Base-by-base conservation (phyloP, 768 basidiomycete species). In the Clavulina sp. region DNA sequence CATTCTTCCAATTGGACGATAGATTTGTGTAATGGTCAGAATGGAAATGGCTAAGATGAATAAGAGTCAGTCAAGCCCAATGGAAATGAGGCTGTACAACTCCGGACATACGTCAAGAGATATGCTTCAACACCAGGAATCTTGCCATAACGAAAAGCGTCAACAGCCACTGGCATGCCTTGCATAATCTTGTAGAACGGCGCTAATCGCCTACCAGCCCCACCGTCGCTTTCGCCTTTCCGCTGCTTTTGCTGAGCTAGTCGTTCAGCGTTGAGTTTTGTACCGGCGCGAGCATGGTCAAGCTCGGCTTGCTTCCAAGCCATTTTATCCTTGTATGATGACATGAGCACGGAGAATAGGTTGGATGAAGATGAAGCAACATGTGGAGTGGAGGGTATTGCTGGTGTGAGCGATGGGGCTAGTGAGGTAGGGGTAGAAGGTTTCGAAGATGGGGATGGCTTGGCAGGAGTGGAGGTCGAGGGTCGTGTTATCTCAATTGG, bases 121-220 rank as follows among this genome's bases (percentile, higher is more conserved):
- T 96, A 96, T 0, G 91, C 85, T 28, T 77, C 84, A 24, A 97
- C 76, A 6, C 77, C 79, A 4, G 92, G 91, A 47, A 99, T 91
- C 26, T 73, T 70, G 4, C 93, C 95, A 62, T 96, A 99, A 33
- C 81, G 76, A 66, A 99, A 99, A 1, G 92, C 95, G 61, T 99
- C 95, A 0, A 99, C 95, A 16, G 93, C 89, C 24, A 99, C 84
- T 5, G 92, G 89, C 91, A 97, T 95, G 1, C 95, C 93, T 59
- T 87, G 84, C 58, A 97, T 63, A 23, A 72, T 67, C 64, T 96
- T 99, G 68, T 93, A 97, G 62, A 97, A 97, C 0, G 95, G 95
- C 0, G 91, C 87, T 53, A 76, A 79, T 53, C 84, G 69, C 28
- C 84, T 72, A 40, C 52, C 62, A 63, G 52, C 59, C 43, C 57